phyloP scores from a whole-genome alignment of 2,329 filamentous ascomycete genomes.

The Penicillium sp. region DNA sequence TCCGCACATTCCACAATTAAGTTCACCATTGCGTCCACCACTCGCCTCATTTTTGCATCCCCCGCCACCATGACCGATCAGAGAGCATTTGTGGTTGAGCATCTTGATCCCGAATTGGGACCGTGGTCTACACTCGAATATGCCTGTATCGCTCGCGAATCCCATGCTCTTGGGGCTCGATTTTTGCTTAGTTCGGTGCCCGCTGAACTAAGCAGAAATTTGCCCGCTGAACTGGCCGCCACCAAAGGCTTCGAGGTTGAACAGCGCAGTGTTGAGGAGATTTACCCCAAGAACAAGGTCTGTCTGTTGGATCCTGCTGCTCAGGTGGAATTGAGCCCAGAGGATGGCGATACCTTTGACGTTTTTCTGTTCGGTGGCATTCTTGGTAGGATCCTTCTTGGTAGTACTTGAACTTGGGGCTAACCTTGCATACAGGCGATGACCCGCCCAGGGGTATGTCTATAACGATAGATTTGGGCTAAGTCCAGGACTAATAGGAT shows the following conservation, averaged over 20 bases:
- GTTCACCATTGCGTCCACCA: constrained; percentile 1
- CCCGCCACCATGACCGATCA: constrained; percentile 24
- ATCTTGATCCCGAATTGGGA: constrained; percentile 90
- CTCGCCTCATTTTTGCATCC: not conserved
- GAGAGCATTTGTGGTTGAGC: constrained; percentile 82
- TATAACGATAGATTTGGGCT: not conserved
- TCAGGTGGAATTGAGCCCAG: constrained; percentile 71
- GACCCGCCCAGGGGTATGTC: constrained; percentile 81
- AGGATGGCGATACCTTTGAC: constrained; percentile 78
- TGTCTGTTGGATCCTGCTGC: constrained; percentile 88
- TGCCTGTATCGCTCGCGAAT: constrained; percentile 77
- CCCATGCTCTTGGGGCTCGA: constrained; percentile 57
- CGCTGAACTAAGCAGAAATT: constrained; percentile 50
- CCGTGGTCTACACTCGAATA: constrained; percentile 95
- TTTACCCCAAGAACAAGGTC: constrained; percentile 72
- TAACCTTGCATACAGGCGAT: constrained; percentile 58
- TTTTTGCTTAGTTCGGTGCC: constrained; percentile 84
- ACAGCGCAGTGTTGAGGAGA: constrained; percentile 71
- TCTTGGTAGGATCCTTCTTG: constrained; percentile 56
- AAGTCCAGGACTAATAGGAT: constrained; percentile 8
- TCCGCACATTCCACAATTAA: constrained; percentile 7
- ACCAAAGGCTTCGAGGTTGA: constrained; percentile 65
- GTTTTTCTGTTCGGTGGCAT: constrained; percentile 96
- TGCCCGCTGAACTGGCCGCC: constrained; percentile 57
- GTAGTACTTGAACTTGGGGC: not conserved